Evolutionary conservation across 1,139 yeast genomes (phyloP).

Genomic region (Candida sanyaensis): DNA sequence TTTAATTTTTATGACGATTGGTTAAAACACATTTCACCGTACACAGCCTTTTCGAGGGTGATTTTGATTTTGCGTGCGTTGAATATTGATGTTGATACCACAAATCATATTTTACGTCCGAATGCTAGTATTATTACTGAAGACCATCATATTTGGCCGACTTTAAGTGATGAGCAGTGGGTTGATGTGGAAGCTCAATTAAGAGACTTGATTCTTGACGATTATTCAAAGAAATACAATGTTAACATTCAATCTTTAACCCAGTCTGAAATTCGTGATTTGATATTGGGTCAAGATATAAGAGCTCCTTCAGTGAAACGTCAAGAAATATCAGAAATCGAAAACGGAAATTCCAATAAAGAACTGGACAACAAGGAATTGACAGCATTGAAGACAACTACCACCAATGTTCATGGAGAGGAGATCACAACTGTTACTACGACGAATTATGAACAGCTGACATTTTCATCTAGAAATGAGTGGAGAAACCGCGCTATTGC

Average conservation of each 20-base stretch:
- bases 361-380: conserved; percentile 41
- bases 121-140: conserved; percentile 69
- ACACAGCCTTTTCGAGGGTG: conserved; percentile 91
- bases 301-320: conserved; percentile 86
- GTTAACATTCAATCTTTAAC: conserved; percentile 87
- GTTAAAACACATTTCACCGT: conserved; percentile 79
- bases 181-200: conserved; percentile 81
- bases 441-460: conserved; percentile 80
- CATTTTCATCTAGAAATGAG: conserved; percentile 82
- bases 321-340: conserved; percentile 76
- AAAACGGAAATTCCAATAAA: conserved; percentile 37
- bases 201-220: conserved; percentile 83
- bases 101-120: conserved; percentile 76
- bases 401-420: conserved; percentile 94
- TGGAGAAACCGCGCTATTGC: conserved; percentile 92
- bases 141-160: conserved; percentile 92
- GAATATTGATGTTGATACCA: conserved; percentile 73
- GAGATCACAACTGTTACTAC: conserved; percentile 94
- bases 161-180: conserved; percentile 89
- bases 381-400: conserved; percentile 81
- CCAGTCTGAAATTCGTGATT: conserved; percentile 89
- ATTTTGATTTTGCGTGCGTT: conserved; percentile 79
- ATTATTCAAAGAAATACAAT: conserved; percentile 82
- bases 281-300: conserved; percentile 92
- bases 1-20: conserved; percentile 95